These are phyloP conservation scores for Coemansia biformis DNA, from an alignment of 192 early-diverging fungal genomes.

Conservation along the genomic window DNA sequence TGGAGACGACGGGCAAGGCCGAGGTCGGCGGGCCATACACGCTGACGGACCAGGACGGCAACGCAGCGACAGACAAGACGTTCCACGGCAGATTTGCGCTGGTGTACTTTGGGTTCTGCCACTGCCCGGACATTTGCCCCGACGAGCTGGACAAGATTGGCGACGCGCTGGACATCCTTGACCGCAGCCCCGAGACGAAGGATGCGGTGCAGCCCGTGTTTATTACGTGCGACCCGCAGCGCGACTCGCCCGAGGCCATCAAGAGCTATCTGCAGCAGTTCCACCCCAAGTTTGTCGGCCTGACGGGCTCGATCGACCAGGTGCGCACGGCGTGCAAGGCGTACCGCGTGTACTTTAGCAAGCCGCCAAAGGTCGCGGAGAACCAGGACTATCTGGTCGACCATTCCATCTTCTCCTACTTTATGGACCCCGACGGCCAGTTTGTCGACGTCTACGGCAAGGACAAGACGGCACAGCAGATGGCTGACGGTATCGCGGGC, in stretches of 20 bases:
- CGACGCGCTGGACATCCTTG: constrained; percentile 67
- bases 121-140: constrained; percentile 98
- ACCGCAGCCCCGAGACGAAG: constrained; percentile 45
- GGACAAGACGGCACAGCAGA: constrained; percentile 49
- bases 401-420: constrained; percentile 97
- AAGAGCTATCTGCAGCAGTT: constrained; percentile 78
- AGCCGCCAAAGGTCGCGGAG: constrained; percentile 72
- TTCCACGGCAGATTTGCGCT: constrained; percentile 82
- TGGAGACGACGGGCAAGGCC: constrained; percentile 75
- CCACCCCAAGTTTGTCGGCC: constrained; percentile 87
- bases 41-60: constrained; percentile 76
- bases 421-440: constrained; percentile 85
- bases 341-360: constrained; percentile 92
- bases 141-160: constrained; percentile 99
- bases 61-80: constrained; percentile 64
- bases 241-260: constrained; percentile 81
- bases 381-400: constrained; percentile 96
- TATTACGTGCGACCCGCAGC: constrained; percentile 93
- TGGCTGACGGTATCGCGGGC: constrained; percentile 34
- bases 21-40: constrained; percentile 86
- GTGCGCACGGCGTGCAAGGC: constrained; percentile 79
- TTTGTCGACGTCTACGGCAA: constrained; percentile 91
- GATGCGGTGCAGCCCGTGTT: constrained; percentile 79
- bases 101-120: constrained; percentile 99
- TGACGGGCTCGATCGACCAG: constrained; percentile 84